Evolutionary conservation across 192 early-diverging fungal genomes (phyloP), one percentile per base, ranked within the genome.

Genomic region (Endogone sp.): DNA sequence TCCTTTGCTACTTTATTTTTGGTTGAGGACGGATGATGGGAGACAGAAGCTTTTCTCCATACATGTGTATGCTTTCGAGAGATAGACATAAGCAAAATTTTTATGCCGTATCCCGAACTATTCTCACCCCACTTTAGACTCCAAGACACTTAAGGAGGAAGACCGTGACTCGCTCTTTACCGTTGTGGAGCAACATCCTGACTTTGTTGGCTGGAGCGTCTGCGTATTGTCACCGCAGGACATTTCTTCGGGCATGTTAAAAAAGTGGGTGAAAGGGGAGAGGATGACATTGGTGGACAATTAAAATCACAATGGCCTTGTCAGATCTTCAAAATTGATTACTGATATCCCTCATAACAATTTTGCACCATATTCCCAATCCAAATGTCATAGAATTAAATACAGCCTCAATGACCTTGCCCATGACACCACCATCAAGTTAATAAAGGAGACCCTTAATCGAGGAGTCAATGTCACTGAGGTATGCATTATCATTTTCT

Each of bases 401-500:
- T 93, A 94, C 71, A 99, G 95, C 67, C 79, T 99, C 24, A 99
- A 99, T 68, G 84, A 86, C 23, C 76, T 97, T 66, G 96, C 98
- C 0, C 96, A 99, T 71, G 92, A 95, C 59, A 91, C 95, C 1
- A 99, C 98, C 0, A 95, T 98, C 21, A 77, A 85, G 62, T 76
- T 99, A 9, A 92, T 99, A 32, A 73, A 79, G 3, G 79, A 88
- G 4, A 84, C 86, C 0, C 62, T 97, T 9, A 79, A 74, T 16
- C 73, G 75, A 10, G 89, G 87, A 3, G 80, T 97, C 2, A 84
- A 88, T 11, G 62, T 99, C 10, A 79, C 71, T 22, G 90, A 95
- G 79, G 89, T 91, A 70, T 27, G 57, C 29, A 25, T n/a, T 56
- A 13, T 11, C n/a, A n/a, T n/a, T n/a, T n/a, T n/a, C n/a, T n/a